Conservation (phyloP, 441 rosid species). For the Pelargonium myrrhifolium region DNA sequence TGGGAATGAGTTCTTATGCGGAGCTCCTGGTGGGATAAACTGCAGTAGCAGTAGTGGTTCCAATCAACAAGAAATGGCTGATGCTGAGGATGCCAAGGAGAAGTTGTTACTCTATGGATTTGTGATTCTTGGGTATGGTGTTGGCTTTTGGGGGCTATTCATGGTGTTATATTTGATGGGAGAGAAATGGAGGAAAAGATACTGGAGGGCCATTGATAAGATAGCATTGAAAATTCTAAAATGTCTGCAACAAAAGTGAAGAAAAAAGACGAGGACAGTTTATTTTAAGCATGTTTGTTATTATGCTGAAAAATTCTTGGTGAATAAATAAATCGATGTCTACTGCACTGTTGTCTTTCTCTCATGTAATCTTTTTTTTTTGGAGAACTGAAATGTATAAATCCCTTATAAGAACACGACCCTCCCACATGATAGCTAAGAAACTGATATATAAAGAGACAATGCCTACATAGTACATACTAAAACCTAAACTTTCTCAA, state of each 20-base stretch:
- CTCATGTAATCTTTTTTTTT: no score
- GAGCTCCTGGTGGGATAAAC: constrained; percentile 10
- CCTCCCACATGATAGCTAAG: no score
- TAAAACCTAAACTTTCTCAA: no score
- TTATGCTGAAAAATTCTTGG: neutral
- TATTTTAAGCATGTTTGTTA: neutral
- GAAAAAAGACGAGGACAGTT: neutral
- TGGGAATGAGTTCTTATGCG: constrained; percentile 11
- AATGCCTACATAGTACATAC: no score
- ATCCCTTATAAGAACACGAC: no score
- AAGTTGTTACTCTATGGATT: neutral
- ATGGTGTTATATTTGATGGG: neutral
- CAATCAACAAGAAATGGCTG: neutral
- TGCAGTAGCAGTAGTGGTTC: neutral
- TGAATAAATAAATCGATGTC: neutral
- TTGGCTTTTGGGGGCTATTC: neutral
- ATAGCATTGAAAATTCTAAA: neutral
- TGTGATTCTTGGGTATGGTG: constrained; percentile 6
- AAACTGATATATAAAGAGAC: no score
- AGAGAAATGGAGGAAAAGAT: constrained; percentile 5
- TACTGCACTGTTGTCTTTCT: no score
- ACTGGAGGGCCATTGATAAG: constrained; percentile 6
- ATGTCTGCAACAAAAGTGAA: neutral
- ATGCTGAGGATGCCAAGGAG: neutral
- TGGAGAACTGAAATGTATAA: no score